Conservation (phyloP, 139 green algal genomes). For the Auxenochlorella protothecoides region DNA sequence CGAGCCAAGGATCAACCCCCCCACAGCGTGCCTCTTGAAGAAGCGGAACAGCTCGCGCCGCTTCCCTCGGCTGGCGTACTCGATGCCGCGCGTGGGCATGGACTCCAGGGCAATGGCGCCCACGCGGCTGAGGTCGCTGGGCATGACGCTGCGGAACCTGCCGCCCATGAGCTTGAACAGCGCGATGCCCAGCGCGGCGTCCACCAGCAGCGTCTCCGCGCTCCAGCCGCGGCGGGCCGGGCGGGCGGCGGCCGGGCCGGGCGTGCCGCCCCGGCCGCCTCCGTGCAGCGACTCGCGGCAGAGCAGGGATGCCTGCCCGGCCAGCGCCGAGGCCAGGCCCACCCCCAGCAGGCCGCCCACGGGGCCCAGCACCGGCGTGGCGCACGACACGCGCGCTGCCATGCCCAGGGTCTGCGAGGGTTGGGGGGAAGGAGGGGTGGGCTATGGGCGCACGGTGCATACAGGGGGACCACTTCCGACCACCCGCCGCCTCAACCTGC, state of each 20-base stretch:
- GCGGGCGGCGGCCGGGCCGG: not conserved
- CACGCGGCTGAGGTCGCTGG: conserved; percentile 47
- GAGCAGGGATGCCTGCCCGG: conserved; percentile 36
- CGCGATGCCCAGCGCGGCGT: conserved; percentile 42
- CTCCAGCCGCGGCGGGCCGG: conserved; percentile 11
- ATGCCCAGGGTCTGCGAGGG: conserved; percentile 21
- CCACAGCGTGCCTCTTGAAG: conserved; percentile 18
- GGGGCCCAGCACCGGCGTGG: conserved; percentile 42
- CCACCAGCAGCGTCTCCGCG: conserved; percentile 30
- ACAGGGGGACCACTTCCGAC: not conserved
- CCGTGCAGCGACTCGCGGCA: conserved; percentile 3
- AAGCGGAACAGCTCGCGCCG: conserved; percentile 34
- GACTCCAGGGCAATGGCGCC: conserved; percentile 50
- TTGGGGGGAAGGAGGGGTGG: not conserved
- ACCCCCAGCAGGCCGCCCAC: conserved; percentile 40
- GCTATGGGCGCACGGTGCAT: too few relatives aligned
- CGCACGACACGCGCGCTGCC: conserved; percentile 49
- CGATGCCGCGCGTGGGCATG: conserved; percentile 35
- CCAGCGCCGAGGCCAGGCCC: conserved; percentile 40
- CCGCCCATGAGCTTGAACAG: conserved; percentile 57
- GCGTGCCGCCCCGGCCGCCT: not conserved
- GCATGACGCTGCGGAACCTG: conserved; percentile 50
- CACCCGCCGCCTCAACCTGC: conserved; percentile 6
- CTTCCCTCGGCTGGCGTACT: conserved; percentile 34
- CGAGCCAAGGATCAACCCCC: not conserved